phyloP scores from a whole-genome alignment of 1,284 basidiomycete species.

The Ceratobasidium sp. region DNA sequence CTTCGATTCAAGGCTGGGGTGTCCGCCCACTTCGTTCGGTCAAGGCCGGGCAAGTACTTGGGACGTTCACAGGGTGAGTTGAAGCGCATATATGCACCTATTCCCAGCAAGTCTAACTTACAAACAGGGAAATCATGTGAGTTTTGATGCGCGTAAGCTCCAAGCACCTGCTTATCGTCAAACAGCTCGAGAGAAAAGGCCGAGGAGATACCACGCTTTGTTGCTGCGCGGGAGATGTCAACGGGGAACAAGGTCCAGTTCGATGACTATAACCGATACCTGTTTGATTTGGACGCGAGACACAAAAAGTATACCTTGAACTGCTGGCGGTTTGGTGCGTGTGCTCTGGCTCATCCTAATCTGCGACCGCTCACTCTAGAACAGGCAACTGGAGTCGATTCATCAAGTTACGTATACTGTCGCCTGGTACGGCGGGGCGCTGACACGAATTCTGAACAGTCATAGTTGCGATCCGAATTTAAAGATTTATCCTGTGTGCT shows the following conservation, averaged over 20 bases:
- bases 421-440: too few species aligned
- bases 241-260: slow-evolving; percentile 20
- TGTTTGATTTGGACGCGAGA: slow-evolving; percentile 46
- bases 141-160: background rate
- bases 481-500: slow-evolving; percentile 45
- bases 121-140: slow-evolving; percentile 35
- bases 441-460: slow-evolving; percentile 1
- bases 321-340: slow-evolving; percentile 31
- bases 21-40: slow-evolving; percentile 25
- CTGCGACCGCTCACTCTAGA: background rate
- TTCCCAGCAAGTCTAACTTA: background rate
- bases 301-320: slow-evolving; percentile 41
- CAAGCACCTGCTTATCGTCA: background rate
- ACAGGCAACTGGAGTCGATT: slow-evolving; percentile 47
- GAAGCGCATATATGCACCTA: background rate
- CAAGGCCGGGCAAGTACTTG: slow-evolving; percentile 43
- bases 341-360: background rate
- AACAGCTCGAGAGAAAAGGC: slow-evolving; percentile 25
- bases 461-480: slow-evolving; percentile 46
- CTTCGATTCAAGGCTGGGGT: slow-evolving; percentile 44
- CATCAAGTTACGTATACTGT: slow-evolving; percentile 32
- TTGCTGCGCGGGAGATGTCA: background rate
- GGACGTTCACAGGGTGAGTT: slow-evolving; percentile 44
- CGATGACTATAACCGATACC: slow-evolving; percentile 41
- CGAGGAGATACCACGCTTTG: background rate